Conservation (phyloP, 1,139 yeast genomes). For the Hansenula sp. region DNA sequence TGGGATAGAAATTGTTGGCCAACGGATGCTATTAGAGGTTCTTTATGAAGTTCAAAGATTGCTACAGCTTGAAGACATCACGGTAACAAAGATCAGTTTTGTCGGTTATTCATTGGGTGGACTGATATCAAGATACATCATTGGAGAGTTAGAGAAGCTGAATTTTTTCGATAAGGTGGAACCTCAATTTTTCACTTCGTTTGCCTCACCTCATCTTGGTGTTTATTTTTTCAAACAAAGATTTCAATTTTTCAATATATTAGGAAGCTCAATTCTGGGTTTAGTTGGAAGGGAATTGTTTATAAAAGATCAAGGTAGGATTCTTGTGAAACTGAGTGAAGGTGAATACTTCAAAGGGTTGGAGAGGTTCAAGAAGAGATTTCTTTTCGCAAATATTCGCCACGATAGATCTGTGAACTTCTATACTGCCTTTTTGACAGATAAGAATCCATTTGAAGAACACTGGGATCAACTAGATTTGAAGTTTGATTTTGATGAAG, state of each 20-base stretch:
- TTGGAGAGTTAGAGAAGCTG: constrained; percentile 59
- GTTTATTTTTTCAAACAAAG: constrained; percentile 42
- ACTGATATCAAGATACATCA: constrained; percentile 53
- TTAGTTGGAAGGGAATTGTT: constrained; percentile 74
- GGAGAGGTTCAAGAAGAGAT: constrained; percentile 48
- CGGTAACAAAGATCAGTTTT: constrained; percentile 40
- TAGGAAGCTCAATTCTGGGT: constrained; percentile 68
- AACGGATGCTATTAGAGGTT: constrained; percentile 62
- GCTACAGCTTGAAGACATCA: constrained; percentile 35
- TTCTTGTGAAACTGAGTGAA: constrained; percentile 50
- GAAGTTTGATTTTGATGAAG: constrained; percentile 17
- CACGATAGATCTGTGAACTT: constrained; percentile 69
- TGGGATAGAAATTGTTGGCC: constrained; percentile 72
- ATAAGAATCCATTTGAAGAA: constrained; percentile 41
- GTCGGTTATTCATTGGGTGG: constrained; percentile 58
- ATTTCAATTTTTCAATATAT: constrained; percentile 41
- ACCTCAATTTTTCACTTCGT: constrained; percentile 70
- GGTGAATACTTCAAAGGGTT: constrained; percentile 54
- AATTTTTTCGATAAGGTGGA: constrained; percentile 54
- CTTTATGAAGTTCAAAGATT: constrained; percentile 49
- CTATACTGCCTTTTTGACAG: constrained; percentile 46
- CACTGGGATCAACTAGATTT: constrained; percentile 29
- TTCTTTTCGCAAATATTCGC: constrained; percentile 66
- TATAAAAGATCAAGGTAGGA: constrained; percentile 39
- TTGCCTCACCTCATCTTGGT: constrained; percentile 93